Percentiles rank a stretch among this genome's conserved stretches.
These are phyloP conservation scores for Talaromyces borbonicus DNA, from an alignment of 495 filamentous ascomycete species.

Conservation along the genomic window DNA sequence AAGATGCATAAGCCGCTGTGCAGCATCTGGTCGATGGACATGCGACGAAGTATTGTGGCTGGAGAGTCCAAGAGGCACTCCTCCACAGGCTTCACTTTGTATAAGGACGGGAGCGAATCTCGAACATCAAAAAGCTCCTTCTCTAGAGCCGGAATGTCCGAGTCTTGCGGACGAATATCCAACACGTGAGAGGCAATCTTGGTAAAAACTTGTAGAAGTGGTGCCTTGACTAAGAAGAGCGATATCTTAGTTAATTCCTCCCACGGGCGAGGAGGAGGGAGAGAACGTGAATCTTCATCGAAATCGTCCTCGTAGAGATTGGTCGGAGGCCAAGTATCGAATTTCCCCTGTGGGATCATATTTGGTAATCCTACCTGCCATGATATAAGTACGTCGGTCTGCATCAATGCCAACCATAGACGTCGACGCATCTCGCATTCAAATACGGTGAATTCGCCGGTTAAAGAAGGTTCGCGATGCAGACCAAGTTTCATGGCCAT, in stretches of 20 bases:
- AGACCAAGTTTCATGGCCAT: slow-evolving; percentile 38
- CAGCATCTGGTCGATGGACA: slow-evolving; percentile 68
- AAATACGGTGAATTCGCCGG: slow-evolving; percentile 23
- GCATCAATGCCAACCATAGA: slow-evolving; percentile 26
- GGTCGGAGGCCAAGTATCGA: slow-evolving; percentile 29
- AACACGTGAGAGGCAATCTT: slow-evolving; percentile 25
- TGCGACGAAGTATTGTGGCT: slow-evolving; percentile 70
- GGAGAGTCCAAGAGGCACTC: slow-evolving; percentile 65
- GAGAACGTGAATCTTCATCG: slow-evolving; percentile 19
- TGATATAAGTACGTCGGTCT: slow-evolving; percentile 33
- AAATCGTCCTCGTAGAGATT: slow-evolving; percentile 37
- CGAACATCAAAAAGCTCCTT: slow-evolving; percentile 67
- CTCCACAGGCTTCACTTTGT: slow-evolving; percentile 60
- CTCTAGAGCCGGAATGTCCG: slow-evolving; percentile 51
- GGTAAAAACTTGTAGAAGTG: slow-evolving; percentile 32
- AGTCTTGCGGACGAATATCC: slow-evolving; percentile 19
- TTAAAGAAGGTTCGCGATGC: slow-evolving; percentile 32
- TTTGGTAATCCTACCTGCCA: slow-evolving; percentile 38
- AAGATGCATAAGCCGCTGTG: slow-evolving; percentile 75
- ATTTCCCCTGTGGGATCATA: slow-evolving; percentile 31
- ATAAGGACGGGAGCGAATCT: slow-evolving; percentile 54
- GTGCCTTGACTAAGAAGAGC: slow-evolving; percentile 29
- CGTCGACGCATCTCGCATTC: slow-evolving; percentile 39
- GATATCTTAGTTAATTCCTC: slow-evolving; percentile 26
- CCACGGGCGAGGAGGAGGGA: slow-evolving; percentile 29